Conservation (phyloP, 2,329 filamentous ascomycete genomes). For the Balansia obtecta region DNA sequence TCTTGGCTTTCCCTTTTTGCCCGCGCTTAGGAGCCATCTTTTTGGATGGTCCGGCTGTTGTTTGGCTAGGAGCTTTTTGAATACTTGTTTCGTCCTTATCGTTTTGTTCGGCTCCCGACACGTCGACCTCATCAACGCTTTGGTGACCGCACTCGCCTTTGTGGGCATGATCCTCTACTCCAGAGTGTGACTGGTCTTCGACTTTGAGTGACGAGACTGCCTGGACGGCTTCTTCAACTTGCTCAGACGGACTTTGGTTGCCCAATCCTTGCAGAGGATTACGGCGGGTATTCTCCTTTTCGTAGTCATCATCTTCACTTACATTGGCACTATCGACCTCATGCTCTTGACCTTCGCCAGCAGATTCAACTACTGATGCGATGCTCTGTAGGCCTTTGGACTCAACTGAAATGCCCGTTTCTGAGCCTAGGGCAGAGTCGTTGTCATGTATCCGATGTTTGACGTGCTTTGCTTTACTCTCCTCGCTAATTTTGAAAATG, state of each 20-base stretch:
- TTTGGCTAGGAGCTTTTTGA: constrained; percentile 10
- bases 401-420: constrained; percentile 7
- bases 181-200: constrained; percentile 8
- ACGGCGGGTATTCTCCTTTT: constrained; percentile 18
- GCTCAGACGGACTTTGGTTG: constrained; percentile 13
- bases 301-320: constrained; percentile 14
- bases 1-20: constrained; percentile 74
- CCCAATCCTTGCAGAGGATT: constrained; percentile 24
- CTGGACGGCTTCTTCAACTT: constrained; percentile 15
- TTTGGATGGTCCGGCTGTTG: constrained; percentile 16
- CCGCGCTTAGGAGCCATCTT: constrained; percentile 49
- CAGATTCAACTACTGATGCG: constrained; percentile 12
- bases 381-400: constrained; percentile 9
- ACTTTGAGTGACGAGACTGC: constrained; percentile 14
- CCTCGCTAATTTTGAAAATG: constrained; percentile 78
- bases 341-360: constrained; percentile 13
- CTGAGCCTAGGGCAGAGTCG: constrained; percentile 7
- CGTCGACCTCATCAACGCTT: neutral
- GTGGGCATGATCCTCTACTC: neutral
- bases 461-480: constrained; percentile 68
- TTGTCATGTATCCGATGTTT: constrained; percentile 43
- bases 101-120: constrained; percentile 9
- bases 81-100: constrained; percentile 6
- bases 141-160: neutral
- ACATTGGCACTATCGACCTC: constrained; percentile 17